These are phyloP conservation scores for Centrapalus pauciflorus DNA, from an alignment of 129 eudicot species.

Conservation along the genomic window DNA sequence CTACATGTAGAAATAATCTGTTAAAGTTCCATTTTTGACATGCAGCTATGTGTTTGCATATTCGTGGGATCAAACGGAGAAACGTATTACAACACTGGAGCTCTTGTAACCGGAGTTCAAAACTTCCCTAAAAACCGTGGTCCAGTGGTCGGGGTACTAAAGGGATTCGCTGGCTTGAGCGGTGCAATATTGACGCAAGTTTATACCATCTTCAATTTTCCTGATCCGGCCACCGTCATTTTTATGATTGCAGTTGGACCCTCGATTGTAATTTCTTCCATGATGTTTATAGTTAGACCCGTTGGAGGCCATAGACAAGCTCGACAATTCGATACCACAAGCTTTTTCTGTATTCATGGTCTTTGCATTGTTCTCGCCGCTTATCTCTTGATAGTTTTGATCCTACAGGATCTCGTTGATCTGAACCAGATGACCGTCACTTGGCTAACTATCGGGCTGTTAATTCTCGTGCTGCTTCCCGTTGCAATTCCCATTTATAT, in stretches of 20 bases:
- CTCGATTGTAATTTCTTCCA: conserved; percentile 35
- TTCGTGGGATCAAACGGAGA: conserved; percentile 69
- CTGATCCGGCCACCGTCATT: conserved; percentile 44
- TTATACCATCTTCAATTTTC: conserved; percentile 46
- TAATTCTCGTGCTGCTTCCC: conserved; percentile 42
- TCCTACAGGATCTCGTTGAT: conserved; percentile 40
- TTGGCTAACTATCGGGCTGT: conserved; percentile 31
- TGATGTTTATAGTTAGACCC: conserved; percentile 60
- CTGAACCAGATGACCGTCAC: conserved; percentile 32
- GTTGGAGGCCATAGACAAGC: conserved; percentile 60
- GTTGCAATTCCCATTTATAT: conserved; percentile 40
- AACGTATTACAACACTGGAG: conserved; percentile 65
- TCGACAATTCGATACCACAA: conserved; percentile 38
- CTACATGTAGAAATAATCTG: not conserved
- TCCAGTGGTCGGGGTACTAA: conserved; percentile 60
- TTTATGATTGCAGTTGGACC: conserved; percentile 70
- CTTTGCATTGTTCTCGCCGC: conserved; percentile 57
- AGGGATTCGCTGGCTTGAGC: conserved; percentile 70
- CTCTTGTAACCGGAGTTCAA: conserved; percentile 59
- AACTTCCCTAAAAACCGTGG: conserved; percentile 72
- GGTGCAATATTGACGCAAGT: conserved; percentile 66
- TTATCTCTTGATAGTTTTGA: conserved; percentile 48
- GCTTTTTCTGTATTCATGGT: conserved; percentile 37
- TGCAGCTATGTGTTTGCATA: conserved; percentile 60
- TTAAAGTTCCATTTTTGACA: not conserved